phyloP scores from a whole-genome alignment of 1,284 basidiomycete genomes.

The Sporisorium exsertum region DNA sequence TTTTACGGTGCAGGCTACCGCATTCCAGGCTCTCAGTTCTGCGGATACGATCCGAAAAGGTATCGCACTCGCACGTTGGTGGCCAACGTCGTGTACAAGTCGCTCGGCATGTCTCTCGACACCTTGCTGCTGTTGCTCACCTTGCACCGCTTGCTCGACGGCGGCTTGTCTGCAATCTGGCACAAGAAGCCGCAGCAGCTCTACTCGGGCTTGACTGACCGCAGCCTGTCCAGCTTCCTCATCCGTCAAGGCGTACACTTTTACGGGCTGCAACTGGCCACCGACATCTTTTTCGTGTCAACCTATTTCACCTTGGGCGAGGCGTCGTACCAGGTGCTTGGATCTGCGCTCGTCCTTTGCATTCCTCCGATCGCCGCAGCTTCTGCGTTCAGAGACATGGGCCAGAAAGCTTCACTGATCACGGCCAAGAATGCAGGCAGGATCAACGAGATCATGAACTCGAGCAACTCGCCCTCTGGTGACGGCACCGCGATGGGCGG shows the following conservation, averaged over 20 bases:
- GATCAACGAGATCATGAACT: conserved; percentile 48
- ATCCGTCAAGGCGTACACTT: conserved; percentile 48
- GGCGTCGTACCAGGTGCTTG: conserved; percentile 34
- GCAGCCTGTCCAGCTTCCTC: conserved; percentile 32
- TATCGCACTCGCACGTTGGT: conserved; percentile 12
- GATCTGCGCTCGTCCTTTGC: conserved; percentile 25
- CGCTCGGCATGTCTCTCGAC: conserved; percentile 34
- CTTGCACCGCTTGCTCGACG: conserved; percentile 43
- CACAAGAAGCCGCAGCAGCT: conserved; percentile 22
- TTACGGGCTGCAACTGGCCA: conserved; percentile 26
- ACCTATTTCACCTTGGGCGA: conserved; percentile 31
- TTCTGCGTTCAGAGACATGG: conserved; percentile 44
- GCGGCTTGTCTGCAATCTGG: conserved; percentile 29
- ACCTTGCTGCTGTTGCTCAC: conserved; percentile 39
- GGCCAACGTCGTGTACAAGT: conserved; percentile 33
- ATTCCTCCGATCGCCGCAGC: conserved; percentile 44
- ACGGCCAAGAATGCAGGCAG: conserved; percentile 5
- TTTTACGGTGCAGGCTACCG: conserved; percentile 35
- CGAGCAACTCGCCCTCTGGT: conserved; percentile 21
- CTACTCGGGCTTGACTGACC: conserved; percentile 10
- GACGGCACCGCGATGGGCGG: conserved; percentile 7
- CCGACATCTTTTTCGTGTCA: conserved; percentile 41
- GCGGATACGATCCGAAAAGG: conserved; percentile 37
- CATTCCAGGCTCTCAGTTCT: conserved; percentile 33
- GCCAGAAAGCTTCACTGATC: conserved; percentile 31